Percentiles rank a stretch among this genome's conserved stretches.
These are phyloP conservation scores for Fennellomyces sp. DNA, from an alignment of 371 early-diverging fungal genomes.

Conservation along the genomic window DNA sequence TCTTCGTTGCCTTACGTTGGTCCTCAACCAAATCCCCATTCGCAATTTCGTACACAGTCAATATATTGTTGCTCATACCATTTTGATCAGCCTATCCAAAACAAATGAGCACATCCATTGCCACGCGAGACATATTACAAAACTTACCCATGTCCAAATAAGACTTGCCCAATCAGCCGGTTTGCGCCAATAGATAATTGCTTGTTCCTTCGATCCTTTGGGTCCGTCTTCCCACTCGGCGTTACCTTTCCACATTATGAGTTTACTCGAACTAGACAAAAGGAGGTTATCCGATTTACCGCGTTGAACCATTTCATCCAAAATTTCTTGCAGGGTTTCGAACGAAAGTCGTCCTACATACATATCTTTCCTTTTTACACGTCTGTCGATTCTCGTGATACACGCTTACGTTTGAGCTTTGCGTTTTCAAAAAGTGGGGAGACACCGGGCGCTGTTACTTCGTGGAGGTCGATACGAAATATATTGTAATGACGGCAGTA, in stretches of 20 bases:
- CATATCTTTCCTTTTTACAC: neutral
- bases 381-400: too few relatives aligned
- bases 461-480: constrained; percentile 67
- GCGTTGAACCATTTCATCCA: constrained; percentile 77
- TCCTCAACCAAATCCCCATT: constrained; percentile 80
- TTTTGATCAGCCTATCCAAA: constrained; percentile 60
- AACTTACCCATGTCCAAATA: constrained; percentile 79
- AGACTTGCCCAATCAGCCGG: constrained; percentile 89
- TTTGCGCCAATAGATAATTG: constrained; percentile 83
- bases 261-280: neutral
- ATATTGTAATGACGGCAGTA: constrained; percentile 69
- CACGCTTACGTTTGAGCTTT: constrained; percentile 60
- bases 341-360: constrained; percentile 53
- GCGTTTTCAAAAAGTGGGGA: constrained; percentile 70
- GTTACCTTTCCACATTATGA: constrained; percentile 41
- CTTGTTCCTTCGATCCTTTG: constrained; percentile 55
- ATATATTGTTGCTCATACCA: constrained; percentile 79
- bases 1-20: constrained; percentile 52
- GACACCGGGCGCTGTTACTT: constrained; percentile 52
- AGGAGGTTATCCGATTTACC: constrained; percentile 32
- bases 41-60: constrained; percentile 83
- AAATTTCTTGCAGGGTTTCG: constrained; percentile 66
- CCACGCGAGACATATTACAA: neutral
- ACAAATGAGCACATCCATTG: neutral
- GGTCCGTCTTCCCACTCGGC: constrained; percentile 77